Conservation (phyloP, 169 alveolate species). For the Eimeria praecox region DNA sequence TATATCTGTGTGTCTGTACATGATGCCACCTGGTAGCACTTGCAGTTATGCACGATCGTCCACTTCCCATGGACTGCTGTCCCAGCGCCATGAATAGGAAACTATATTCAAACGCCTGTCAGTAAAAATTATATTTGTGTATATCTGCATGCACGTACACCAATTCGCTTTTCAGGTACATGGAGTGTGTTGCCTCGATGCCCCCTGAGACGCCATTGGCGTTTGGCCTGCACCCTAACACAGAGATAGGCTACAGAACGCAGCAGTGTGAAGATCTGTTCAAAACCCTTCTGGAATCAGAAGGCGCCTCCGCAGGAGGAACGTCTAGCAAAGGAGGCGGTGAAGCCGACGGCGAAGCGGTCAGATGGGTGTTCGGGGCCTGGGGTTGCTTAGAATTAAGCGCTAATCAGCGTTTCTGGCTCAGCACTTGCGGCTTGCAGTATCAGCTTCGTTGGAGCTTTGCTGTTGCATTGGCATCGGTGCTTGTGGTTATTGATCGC, state of each 20-base stretch:
- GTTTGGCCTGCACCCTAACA: constrained; percentile 97
- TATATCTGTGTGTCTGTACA: too few species aligned
- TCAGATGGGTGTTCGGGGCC: background rate
- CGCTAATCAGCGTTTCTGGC: background rate
- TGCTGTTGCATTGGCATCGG: too few species aligned
- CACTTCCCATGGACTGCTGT: too few species aligned
- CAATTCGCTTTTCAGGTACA: constrained; percentile 81
- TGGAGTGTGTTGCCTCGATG: constrained; percentile 89
- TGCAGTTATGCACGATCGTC: too few species aligned
- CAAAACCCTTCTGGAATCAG: constrained; percentile 60
- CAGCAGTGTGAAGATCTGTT: constrained; percentile 75
- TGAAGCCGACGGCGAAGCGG: constrained; percentile 29
- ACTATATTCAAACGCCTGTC: too few species aligned
- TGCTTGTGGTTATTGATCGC: too few species aligned
- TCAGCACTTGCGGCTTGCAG: too few species aligned
- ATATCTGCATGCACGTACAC: background rate
- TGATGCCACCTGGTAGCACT: too few species aligned
- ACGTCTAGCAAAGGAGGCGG: background rate
- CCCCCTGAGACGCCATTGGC: constrained; percentile 95
- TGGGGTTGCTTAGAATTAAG: background rate
- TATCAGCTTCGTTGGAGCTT: too few species aligned
- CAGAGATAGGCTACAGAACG: constrained; percentile 93
- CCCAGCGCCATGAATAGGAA: too few species aligned
- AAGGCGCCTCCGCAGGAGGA: background rate
- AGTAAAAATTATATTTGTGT: background rate